Conservation (phyloP, 1,284 basidiomycete species). For the Macrocystidia cucumis region DNA sequence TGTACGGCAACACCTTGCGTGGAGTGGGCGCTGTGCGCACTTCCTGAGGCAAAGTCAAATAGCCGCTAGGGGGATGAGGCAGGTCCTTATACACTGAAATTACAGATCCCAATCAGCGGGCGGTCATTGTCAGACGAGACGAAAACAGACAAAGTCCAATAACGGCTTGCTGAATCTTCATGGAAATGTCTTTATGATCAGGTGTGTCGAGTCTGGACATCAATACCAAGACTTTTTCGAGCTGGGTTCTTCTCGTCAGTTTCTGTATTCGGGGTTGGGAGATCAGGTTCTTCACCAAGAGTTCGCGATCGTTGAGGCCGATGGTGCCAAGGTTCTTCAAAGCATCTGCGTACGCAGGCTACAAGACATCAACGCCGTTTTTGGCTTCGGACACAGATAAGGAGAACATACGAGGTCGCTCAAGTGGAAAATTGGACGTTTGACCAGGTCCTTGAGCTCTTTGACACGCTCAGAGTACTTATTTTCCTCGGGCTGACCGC, state of each 20-base stretch:
- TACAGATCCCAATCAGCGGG: no score
- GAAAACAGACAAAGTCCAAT: conserved; percentile 38
- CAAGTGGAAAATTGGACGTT: conserved; percentile 15
- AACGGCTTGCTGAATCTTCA: conserved; percentile 34
- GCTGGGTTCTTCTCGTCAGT: conserved; percentile 22
- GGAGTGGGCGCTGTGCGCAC: conserved; percentile 8
- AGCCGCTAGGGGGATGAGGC: conserved; percentile 56
- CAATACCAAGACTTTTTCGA: conserved; percentile 45
- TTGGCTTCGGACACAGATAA: background rate
- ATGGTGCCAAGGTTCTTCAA: conserved; percentile 30
- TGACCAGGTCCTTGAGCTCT: conserved; percentile 15
- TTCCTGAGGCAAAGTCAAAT: conserved; percentile 21
- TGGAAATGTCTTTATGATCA: conserved; percentile 25
- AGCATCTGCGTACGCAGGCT: conserved; percentile 48
- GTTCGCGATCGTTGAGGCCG: conserved; percentile 49
- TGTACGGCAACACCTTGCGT: conserved; percentile 27
- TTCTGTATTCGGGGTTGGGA: background rate
- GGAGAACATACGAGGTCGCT: conserved; percentile 23
- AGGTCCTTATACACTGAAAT: conserved; percentile 55
- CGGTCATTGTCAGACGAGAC: no score
- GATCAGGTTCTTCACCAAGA: conserved; percentile 34
- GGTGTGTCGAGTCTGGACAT: conserved; percentile 41
- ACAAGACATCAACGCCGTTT: conserved; percentile 2
- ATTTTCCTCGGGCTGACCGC: conserved; percentile 14
- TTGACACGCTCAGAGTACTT: conserved; percentile 13